A percentile compares a stretch with the other conserved stretches of the same genome.
phyloP scores from a whole-genome alignment of 306 rosid genomes.

The Luffa acutangula region DNA sequence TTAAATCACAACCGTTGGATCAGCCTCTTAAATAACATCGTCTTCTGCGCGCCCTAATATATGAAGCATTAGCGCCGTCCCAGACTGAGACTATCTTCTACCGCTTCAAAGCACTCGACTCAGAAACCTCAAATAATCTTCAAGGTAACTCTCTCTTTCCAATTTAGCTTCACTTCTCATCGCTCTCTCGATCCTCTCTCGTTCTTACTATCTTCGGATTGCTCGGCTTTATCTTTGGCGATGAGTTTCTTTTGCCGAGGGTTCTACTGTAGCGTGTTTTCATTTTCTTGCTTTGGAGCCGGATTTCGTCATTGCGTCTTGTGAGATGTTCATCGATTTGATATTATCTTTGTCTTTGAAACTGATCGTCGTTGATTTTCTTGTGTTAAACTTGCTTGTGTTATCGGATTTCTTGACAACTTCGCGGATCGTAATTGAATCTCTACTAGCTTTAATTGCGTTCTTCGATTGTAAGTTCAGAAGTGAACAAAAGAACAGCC shows the following conservation, averaged over 20 bases:
- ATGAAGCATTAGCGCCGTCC: slow-evolving; percentile 9
- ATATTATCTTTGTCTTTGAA: neutral
- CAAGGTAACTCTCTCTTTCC: neutral
- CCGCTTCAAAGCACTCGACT: neutral
- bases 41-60: slow-evolving; percentile 7
- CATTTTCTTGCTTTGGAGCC: neutral
- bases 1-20: slow-evolving; percentile 7
- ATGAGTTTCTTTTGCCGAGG: neutral
- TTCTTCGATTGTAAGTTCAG: neutral
- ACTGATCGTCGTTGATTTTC: neutral
- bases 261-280: neutral
- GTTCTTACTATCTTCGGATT: neutral
- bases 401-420: neutral
- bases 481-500: neutral
- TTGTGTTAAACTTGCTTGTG: neutral
- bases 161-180: neutral
- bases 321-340: neutral
- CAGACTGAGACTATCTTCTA: neutral
- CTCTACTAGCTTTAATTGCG: neutral
- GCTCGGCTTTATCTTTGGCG: neutral
- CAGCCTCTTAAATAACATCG: neutral
- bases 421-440: neutral
- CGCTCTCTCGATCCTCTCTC: neutral
- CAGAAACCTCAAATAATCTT: neutral
- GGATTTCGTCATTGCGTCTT: neutral